Evolutionary conservation across 208 protist genomes (phyloP), one percentile per base, ranked within the genome.

Genomic region (Leishmania braziliensis): DNA sequence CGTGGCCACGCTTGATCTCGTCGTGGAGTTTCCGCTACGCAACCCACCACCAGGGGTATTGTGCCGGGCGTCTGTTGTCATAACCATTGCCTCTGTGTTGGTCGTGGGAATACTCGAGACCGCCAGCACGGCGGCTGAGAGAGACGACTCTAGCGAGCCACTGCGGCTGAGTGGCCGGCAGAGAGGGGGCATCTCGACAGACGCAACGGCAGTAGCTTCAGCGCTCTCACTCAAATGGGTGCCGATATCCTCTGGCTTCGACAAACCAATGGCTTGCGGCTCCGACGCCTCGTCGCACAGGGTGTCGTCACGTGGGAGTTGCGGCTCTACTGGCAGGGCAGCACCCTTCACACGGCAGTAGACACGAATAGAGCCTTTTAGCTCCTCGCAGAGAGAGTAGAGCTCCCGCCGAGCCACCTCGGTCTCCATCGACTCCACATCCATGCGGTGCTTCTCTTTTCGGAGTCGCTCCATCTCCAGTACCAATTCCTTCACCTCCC

Each of bases 281-380:
- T 60, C 43, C 36, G 56, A 39, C 51, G 78, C 36, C 58, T 6
- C 9, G 33, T 26, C 51, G 48, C 8, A 43, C 4, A 50, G 5
- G 12, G 43, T 50, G 36, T 14, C 60, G 9, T 36, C 68, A 6
- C 26, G 10, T 54, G 68, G 39, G 8, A 0, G 23, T 54, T 20
- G 68, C 68, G 33, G 10, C 0, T 33, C 72, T 48, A n/a, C 51
- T n/a, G 76, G 50, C 29, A 48, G 48, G 23, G 48, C 9, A 56
- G 20, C 33, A 20, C 92, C 92, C 74, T 94, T 95, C n/a, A 98
- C 93, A 10, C 96, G 93, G 76, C 96, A 97, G 86, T 95, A 98
- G 51, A 98, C 96, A 26, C 96, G 91, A 82, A 98, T 98, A 8
- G 93, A 92, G 18, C 96, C 96, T 65, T 97, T 96, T 43, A 98